Conservation (phyloP, 2,329 filamentous ascomycete species). For the Sphaerulina populicola region DNA sequence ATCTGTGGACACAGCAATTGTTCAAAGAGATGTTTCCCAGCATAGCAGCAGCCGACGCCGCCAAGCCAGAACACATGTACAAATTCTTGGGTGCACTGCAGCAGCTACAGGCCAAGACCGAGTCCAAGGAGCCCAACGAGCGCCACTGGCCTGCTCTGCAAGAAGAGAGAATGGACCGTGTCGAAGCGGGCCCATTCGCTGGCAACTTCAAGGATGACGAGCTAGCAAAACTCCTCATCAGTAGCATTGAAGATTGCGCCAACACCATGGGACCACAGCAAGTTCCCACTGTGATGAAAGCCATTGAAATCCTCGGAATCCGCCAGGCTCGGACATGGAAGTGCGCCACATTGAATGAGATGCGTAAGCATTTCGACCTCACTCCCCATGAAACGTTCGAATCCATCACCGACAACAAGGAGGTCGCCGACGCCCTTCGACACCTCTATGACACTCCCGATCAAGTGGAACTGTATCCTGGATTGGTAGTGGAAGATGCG, state of each 20-base stretch:
- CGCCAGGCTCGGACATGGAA: constrained; percentile 55
- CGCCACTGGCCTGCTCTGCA: constrained; percentile 31
- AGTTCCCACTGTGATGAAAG: constrained; percentile 51
- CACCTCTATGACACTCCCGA: constrained; percentile 57
- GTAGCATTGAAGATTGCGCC: constrained; percentile 53
- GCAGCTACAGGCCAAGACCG: constrained; percentile 25
- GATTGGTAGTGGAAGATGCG: constrained; percentile 53
- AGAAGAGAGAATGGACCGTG: constrained; percentile 24
- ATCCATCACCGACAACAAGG: constrained; percentile 51
- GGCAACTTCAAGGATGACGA: constrained; percentile 51
- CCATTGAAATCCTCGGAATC: constrained; percentile 56
- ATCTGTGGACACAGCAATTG: constrained; percentile 39
- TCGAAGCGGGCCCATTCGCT: constrained; percentile 33
- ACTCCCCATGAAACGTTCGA: constrained; percentile 50
- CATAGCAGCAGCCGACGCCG: constrained; percentile 20
- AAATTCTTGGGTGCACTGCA: constrained; percentile 28
- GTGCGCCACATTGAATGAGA: constrained; percentile 55
- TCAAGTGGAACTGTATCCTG: constrained; percentile 62
- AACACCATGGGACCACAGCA: constrained; percentile 53
- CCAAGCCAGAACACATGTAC: constrained; percentile 23
- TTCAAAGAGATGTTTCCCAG: constrained; percentile 31
- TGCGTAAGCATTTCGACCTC: constrained; percentile 55
- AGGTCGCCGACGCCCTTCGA: constrained; percentile 50
- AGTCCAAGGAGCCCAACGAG: constrained; percentile 26
- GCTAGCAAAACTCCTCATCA: constrained; percentile 49